Conservation (phyloP, 257 asterid species). For the Plantago ovata region DNA sequence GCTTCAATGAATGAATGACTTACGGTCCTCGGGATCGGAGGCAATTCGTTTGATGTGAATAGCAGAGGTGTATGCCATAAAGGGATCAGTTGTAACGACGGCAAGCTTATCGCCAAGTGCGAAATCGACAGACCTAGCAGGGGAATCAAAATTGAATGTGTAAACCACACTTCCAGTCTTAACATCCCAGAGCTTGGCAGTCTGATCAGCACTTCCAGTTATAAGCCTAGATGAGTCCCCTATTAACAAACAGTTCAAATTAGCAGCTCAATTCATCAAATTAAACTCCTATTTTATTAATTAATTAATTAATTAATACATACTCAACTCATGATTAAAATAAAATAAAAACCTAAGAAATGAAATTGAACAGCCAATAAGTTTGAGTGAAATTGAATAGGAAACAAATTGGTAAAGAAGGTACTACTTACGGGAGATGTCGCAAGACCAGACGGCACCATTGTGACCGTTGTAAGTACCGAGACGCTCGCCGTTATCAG, state of each 20-base stretch:
- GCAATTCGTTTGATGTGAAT: slow-evolving; percentile 77
- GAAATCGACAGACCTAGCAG: slow-evolving; percentile 77
- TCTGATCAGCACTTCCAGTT: slow-evolving; percentile 94
- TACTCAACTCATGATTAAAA: not conserved
- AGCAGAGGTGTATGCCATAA: slow-evolving; percentile 74
- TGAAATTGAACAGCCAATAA: too few species aligned
- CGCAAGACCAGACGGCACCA: slow-evolving; percentile 98
- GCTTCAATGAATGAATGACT: slow-evolving; percentile 29
- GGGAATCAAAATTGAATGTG: slow-evolving; percentile 75
- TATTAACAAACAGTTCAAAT: slow-evolving; percentile 16
- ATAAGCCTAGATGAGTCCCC: slow-evolving; percentile 80
- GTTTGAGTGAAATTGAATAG: too few species aligned
- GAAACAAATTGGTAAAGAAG: not conserved
- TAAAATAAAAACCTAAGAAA: not conserved
- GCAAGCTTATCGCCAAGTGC: slow-evolving; percentile 78
- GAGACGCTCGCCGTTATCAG: slow-evolving; percentile 92
- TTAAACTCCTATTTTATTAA: too few species aligned
- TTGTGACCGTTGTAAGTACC: slow-evolving; percentile 94
- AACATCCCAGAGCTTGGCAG: slow-evolving; percentile 87
- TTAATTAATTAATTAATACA: not conserved
- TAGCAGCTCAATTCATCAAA: too few species aligned
- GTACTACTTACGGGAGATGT: slow-evolving; percentile 57
- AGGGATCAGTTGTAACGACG: slow-evolving; percentile 85
- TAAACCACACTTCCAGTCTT: slow-evolving; percentile 52
- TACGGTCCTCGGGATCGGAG: slow-evolving; percentile 55